Percentiles rank a stretch among this genome's conserved stretches.
Evolutionary conservation across 1,139 yeast genomes (phyloP).

Genomic region (Komagataea norvegica): DNA sequence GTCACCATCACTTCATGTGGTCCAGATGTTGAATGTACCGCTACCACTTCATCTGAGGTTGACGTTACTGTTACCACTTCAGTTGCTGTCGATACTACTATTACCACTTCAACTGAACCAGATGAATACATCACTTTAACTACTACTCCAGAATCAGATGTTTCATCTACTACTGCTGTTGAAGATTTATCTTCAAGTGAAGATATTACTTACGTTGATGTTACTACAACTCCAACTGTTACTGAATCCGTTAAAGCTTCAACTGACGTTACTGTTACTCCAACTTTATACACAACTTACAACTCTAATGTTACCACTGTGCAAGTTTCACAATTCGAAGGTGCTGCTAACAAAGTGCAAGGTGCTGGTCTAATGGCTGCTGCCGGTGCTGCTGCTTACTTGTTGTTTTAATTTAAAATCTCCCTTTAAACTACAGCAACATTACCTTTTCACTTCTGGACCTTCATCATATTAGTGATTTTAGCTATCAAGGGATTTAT

Average conservation of each 20-base stretch:
- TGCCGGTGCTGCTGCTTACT: slow-evolving; percentile 19
- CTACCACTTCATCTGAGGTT: too few relatives aligned
- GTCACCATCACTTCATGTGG: slow-evolving; percentile 49
- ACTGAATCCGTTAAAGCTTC: slow-evolving; percentile 31
- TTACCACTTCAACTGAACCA: slow-evolving; percentile 19
- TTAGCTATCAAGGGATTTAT: too few relatives aligned
- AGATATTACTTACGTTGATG: slow-evolving; percentile 30
- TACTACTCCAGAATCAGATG: slow-evolving; percentile 4
- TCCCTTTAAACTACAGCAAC: neutral
- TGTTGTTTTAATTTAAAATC: slow-evolving; percentile 12
- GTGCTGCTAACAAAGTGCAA: slow-evolving; percentile 17
- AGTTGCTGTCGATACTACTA: slow-evolving; percentile 14
- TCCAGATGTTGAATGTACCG: slow-evolving; percentile 28
- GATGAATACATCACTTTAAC: slow-evolving; percentile 20
- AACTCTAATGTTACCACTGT: slow-evolving; percentile 20
- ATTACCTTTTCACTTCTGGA: neutral
- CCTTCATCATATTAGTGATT: too few relatives aligned
- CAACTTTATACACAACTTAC: slow-evolving; percentile 30
- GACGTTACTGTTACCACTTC: slow-evolving; percentile 29
- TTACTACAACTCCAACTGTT: slow-evolving; percentile 31
- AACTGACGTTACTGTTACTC: slow-evolving; percentile 29
- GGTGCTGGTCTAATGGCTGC: slow-evolving; percentile 16
- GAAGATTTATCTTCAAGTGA: slow-evolving; percentile 22
- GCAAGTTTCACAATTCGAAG: slow-evolving; percentile 26
- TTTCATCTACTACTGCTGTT: too few relatives aligned